These are phyloP conservation scores for Trichosporon coremiiforme DNA, from an alignment of 1,284 basidiomycete genomes.

Conservation along the genomic window DNA sequence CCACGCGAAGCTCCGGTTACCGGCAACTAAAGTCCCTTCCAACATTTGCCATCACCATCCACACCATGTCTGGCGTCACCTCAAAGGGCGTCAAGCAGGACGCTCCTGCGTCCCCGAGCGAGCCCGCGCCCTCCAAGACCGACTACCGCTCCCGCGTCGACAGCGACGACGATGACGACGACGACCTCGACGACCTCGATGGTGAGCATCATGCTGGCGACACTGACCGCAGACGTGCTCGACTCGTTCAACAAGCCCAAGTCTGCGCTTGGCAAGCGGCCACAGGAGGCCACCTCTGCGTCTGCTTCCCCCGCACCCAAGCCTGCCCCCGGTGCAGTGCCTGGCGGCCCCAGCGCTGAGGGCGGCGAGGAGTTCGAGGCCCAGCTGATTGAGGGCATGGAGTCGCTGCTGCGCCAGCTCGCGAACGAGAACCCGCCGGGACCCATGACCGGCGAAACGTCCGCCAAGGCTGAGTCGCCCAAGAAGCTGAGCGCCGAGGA, in stretches of 20 bases:
- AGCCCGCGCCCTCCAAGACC: neutral
- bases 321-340: constrained; percentile 16
- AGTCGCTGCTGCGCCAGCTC: constrained; percentile 75
- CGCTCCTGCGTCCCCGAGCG: neutral
- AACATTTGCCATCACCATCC: constrained; percentile 15
- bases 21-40: constrained; percentile 5
- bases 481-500: constrained; percentile 42
- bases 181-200: constrained; percentile 11
- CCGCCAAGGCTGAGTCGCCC: constrained; percentile 24
- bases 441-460: neutral
- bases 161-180: constrained; percentile 7
- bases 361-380: constrained; percentile 64
- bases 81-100: neutral
- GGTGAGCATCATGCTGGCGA: neutral
- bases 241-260: constrained; percentile 45
- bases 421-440: constrained; percentile 53
- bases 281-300: neutral
- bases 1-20: neutral
- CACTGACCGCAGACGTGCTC: constrained; percentile 47
- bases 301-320: constrained; percentile 22
- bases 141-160: constrained; percentile 13
- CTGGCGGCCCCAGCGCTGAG: constrained; percentile 25
- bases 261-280: constrained; percentile 24
- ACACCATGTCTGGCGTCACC: constrained; percentile 13
- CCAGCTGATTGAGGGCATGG: constrained; percentile 80